Conservation (phyloP, 2,329 filamentous ascomycete genomes). For the Colletotrichum eremochloae region DNA sequence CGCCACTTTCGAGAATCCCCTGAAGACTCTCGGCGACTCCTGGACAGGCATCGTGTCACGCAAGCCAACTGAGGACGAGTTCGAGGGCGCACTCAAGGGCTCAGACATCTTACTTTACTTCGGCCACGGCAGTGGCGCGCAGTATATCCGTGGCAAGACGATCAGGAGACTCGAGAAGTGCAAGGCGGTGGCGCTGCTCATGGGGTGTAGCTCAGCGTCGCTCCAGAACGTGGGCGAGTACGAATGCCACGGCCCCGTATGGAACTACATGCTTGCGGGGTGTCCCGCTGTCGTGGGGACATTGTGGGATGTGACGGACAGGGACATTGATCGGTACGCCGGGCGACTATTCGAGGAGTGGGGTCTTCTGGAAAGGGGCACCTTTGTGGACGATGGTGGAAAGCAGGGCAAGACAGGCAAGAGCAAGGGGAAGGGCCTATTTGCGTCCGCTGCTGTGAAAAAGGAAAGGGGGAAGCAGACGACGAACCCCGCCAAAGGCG, state of each 20-base stretch:
- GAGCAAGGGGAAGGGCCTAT: constrained; percentile 18
- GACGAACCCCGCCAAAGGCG: constrained; percentile 46
- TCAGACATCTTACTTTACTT: constrained; percentile 91
- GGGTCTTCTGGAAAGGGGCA: constrained; percentile 75
- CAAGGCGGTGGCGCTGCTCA: constrained; percentile 83
- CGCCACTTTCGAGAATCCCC: constrained; percentile 75
- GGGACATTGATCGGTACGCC: constrained; percentile 95
- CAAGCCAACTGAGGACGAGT: constrained; percentile 81
- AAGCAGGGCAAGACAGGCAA: constrained; percentile 47
- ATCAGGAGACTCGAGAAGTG: constrained; percentile 84
- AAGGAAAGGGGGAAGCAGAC: constrained; percentile 49
- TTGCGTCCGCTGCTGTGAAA: constrained; percentile 42
- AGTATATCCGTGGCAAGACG: constrained; percentile 90
- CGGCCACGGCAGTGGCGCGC: constrained; percentile 93
- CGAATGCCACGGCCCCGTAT: constrained; percentile 89
- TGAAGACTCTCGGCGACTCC: constrained; percentile 74
- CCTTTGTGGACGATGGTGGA: constrained; percentile 49
- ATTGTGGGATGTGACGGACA: constrained; percentile 97
- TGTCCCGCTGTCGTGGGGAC: constrained; percentile 90
- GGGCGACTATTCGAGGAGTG: constrained; percentile 84
- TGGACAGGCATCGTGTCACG: constrained; percentile 80
- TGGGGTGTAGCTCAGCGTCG: constrained; percentile 92
- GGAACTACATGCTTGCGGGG: constrained; percentile 92
- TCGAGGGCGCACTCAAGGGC: constrained; percentile 74
- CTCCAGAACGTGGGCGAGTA: constrained; percentile 87